phyloP scores from a whole-genome alignment of 2,329 filamentous ascomycete species.

The Dactylellina parvicollis region DNA sequence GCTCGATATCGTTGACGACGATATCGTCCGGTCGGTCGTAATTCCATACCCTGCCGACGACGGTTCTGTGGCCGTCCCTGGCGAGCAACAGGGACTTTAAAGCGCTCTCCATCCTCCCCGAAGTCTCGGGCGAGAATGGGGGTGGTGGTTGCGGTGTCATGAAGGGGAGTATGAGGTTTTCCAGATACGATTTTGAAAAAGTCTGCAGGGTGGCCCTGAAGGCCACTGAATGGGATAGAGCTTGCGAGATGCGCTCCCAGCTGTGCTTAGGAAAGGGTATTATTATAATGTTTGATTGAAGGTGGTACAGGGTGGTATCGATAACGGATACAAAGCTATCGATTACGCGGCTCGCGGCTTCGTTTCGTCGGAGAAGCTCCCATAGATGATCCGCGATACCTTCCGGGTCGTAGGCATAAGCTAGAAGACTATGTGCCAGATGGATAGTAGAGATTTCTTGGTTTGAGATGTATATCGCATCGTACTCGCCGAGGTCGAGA shows the following conservation, averaged over 20 bases:
- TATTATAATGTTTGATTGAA: background rate
- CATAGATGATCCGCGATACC: slow-evolving; percentile 18
- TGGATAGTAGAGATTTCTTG: slow-evolving; percentile 33
- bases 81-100: slow-evolving; percentile 22
- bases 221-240: slow-evolving; percentile 7
- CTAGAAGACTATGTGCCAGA: slow-evolving; percentile 22
- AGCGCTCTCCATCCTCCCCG: slow-evolving; percentile 6
- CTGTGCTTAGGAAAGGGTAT: slow-evolving; percentile 2
- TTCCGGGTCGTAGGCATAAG: slow-evolving; percentile 27
- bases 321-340: slow-evolving; percentile 13
- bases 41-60: slow-evolving; percentile 43
- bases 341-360: background rate
- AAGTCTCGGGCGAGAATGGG: slow-evolving; percentile 23
- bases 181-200: slow-evolving; percentile 32
- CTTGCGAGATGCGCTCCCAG: slow-evolving; percentile 36
- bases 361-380: slow-evolving; percentile 20
- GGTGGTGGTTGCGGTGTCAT: slow-evolving; percentile 36
- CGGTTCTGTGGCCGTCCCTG: slow-evolving; percentile 34
- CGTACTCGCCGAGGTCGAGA: slow-evolving; percentile 21
- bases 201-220: slow-evolving; percentile 17
- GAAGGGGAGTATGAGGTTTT: slow-evolving; percentile 44
- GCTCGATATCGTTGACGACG: slow-evolving; percentile 15
- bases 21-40: slow-evolving; percentile 34
- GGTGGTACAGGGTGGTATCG: background rate
- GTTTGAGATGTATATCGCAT: slow-evolving; percentile 12